Evolutionary conservation across 441 rosid species (phyloP), one percentile per base, ranked within the genome.

Genomic region (Omphalea diandra): DNA sequence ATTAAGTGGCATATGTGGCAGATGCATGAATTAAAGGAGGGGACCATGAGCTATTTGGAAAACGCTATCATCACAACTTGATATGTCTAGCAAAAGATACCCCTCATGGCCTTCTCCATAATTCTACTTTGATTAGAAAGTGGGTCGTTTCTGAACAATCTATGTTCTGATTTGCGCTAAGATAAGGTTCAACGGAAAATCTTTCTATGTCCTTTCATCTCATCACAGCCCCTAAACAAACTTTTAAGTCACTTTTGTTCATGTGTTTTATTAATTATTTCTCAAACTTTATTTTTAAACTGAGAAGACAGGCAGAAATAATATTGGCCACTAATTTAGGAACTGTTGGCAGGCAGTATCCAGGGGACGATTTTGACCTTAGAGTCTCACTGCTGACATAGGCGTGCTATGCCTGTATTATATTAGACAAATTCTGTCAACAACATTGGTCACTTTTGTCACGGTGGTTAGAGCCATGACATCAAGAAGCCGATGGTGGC

Each of bases 61-160:
- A 32, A 32, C 24, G 15, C n/a, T n/a, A n/a, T 58, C 0, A 58
- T 35, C 31, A 22, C 9, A 60, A 36, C 10, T 62, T 40, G 56
- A 31, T 61, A 1, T 11, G 61, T 17, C 27, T 32, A 1, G 14
- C 43, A 11, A 57, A 11, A 5, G 44, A 49, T 58, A n/a, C 22
- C 15, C 0, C n/a, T n/a, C n/a, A n/a, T n/a, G n/a, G n/a, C n/a
- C n/a, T n/a, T n/a, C 7, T 50, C 29, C 4, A 67, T 50, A 29
- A 68, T 62, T 74, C 6, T 6, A 40, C 29, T n/a, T 53, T 53
- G 68, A 65, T 47, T n/a, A 18, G 18, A 67, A n/a, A 73, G 67
- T 59, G 62, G 76, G 64, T 60, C 64, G 36, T 36, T 35, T 60
- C 64, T 36, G n/a, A 56, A 15, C 29, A 35, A n/a, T 53, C 11